phyloP scores from a whole-genome alignment of 2,329 filamentous ascomycete species.

The Fusarium redolens region DNA sequence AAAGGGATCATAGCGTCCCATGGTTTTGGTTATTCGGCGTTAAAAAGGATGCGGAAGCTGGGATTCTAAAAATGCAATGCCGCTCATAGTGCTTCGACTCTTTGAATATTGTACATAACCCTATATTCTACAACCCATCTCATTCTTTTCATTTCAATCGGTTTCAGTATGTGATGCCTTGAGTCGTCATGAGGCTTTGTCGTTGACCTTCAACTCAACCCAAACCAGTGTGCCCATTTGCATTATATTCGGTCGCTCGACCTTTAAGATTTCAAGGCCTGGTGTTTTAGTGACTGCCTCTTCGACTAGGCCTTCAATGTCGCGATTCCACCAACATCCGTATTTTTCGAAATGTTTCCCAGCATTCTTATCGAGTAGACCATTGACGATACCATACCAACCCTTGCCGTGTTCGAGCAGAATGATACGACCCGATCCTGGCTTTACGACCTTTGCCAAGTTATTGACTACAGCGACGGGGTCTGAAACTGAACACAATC shows the following conservation, averaged over 20 bases:
- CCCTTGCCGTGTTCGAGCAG: constrained; percentile 73
- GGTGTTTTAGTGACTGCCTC: constrained; percentile 60
- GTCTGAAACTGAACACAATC: constrained; percentile 70
- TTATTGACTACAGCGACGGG: constrained; percentile 65
- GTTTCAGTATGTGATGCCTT: constrained; percentile 8
- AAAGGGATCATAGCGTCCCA: constrained; percentile 29
- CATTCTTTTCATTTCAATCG: constrained; percentile 10
- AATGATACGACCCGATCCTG: constrained; percentile 68
- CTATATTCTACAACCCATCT: constrained; percentile 39
- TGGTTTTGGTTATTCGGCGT: constrained; percentile 36
- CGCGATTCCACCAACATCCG: constrained; percentile 77
- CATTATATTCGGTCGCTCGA: constrained; percentile 62
- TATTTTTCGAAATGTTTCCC: constrained; percentile 67
- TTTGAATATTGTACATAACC: constrained; percentile 43
- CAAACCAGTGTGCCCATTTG: constrained; percentile 70
- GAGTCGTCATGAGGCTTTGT: constrained; percentile 26
- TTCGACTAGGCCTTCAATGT: constrained; percentile 66
- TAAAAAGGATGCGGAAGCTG: constrained; percentile 29
- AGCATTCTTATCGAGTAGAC: constrained; percentile 66
- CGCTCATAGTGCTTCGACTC: constrained; percentile 41
- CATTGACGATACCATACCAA: constrained; percentile 65
- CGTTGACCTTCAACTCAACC: constrained; percentile 64
- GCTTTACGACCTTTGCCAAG: constrained; percentile 63
- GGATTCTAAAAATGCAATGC: constrained; percentile 41
- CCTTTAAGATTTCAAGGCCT: constrained; percentile 66